Conservation (phyloP, 331 rosid species). For the Malus hybrid region DNA sequence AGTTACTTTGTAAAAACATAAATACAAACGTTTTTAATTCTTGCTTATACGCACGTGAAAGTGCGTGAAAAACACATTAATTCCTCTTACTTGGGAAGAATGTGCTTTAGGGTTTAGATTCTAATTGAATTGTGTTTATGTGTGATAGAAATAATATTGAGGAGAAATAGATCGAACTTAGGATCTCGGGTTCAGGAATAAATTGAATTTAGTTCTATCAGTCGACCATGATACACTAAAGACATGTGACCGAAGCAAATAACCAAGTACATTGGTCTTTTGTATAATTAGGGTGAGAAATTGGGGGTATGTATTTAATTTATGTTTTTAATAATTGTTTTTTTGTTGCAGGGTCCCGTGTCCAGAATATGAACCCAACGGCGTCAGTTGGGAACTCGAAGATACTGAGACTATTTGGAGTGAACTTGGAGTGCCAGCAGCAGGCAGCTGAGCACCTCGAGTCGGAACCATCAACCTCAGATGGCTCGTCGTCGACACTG, state of each 20-base stretch:
- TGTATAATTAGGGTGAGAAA: too few species aligned
- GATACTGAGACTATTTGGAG: slow-evolving; percentile 87
- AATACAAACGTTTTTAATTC: background rate
- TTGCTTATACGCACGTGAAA: slow-evolving; percentile 14
- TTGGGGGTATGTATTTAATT: background rate
- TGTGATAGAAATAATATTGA: too few species aligned
- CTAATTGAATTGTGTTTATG: too few species aligned
- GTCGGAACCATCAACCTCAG: slow-evolving; percentile 34
- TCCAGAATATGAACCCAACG: slow-evolving; percentile 23
- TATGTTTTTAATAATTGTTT: slow-evolving; percentile 17
- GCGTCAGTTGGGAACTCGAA: slow-evolving; percentile 38
- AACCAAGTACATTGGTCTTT: background rate
- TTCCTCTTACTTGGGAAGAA: slow-evolving; percentile 44
- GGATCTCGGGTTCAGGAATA: too few species aligned
- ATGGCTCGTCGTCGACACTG: slow-evolving; percentile 29
- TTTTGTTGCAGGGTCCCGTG: slow-evolving; percentile 36
- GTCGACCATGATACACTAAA: background rate
- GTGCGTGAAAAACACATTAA: slow-evolving; percentile 27
- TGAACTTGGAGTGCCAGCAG: slow-evolving; percentile 69
- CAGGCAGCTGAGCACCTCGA: slow-evolving; percentile 2
- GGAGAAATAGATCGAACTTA: too few species aligned
- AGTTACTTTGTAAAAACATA: too few species aligned
- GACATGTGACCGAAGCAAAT: background rate
- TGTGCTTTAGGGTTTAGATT: background rate
- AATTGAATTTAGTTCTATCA: background rate